Base-by-base conservation (phyloP, 75 land plant genomes). In the Adiantum capillusveneris region DNA sequence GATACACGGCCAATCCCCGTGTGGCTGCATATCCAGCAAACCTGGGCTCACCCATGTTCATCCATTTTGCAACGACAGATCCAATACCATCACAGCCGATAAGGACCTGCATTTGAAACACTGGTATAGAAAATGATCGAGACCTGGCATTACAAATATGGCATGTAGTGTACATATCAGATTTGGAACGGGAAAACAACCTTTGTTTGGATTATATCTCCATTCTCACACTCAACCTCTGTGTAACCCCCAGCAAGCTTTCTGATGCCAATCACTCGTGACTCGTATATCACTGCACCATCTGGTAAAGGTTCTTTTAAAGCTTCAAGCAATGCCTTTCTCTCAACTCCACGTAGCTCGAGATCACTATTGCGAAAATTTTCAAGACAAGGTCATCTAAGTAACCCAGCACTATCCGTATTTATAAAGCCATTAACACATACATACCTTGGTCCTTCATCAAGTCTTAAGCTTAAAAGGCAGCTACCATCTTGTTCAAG, bases 41-140 rank as follows among this genome's bases (percentile, higher is more conserved):
- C 1, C 66, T 36, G 0, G 81, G 70, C 0, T 48, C 54, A 6
- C 24, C 6, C 11, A 81, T 60, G 5, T 81, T 77, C 31, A 81
- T 57, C 77, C 77, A 74, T 25, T 43, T 51, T 11, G 77, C 81
- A 0, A 95, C 78, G 11, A 75, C 77, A 14, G 99, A 95, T 0
- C 79, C 64, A 14, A 79, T 74, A 6, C 99, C 99, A 78, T 95
- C 99, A 59, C 92, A 90, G 7, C 97, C 99, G 28, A 95, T 76
- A 30, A 95, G 71, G 37, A 83, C 84, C 66, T 76, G 41, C 39
- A 37, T 44, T n/a, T n/a, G n/a, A n/a, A n/a, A 9, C 24, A 20
- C 11, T 14, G 28, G 36, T 18, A 20, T 14, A 5, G 6, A 12
- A 0, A 16, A 60, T 43, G 25, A 0, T 0, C 1, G n/a, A 12